phyloP scores from a whole-genome alignment of 768 basidiomycete species.

The Mycena galopus region DNA sequence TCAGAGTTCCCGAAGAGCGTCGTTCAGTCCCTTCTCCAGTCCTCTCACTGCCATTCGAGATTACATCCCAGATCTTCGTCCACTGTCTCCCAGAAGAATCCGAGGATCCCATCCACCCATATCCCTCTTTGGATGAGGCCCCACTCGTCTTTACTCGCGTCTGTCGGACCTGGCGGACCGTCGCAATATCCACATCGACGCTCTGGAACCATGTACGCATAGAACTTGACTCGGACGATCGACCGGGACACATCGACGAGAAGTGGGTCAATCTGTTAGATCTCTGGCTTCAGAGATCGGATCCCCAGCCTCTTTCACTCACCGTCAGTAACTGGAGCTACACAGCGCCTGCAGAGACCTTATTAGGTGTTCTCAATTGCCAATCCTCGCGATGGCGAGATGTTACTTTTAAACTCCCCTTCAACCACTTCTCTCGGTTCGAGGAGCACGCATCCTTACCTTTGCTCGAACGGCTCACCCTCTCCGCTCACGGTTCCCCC shows the following conservation, averaged over 20 bases:
- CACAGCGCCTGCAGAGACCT: slow-evolving; percentile 4
- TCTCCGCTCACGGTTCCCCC: slow-evolving; percentile 19
- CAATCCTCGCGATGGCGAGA: slow-evolving; percentile 9
- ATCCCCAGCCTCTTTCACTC: slow-evolving; percentile 16
- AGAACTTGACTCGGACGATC: slow-evolving; percentile 24
- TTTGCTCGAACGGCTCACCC: slow-evolving; percentile 15
- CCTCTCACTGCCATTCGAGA: slow-evolving; percentile 21
- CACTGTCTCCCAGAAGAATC: slow-evolving; percentile 12
- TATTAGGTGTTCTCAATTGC: slow-evolving; percentile 4
- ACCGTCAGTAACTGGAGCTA: slow-evolving; percentile 19
- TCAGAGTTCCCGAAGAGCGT: neutral
- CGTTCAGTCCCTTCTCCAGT: slow-evolving; percentile 4
- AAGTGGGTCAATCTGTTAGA: slow-evolving; percentile 24
- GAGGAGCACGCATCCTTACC: slow-evolving; percentile 2
- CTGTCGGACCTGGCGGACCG: slow-evolving; percentile 21
- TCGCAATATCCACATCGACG: slow-evolving; percentile 14
- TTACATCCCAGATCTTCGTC: slow-evolving; percentile 21
- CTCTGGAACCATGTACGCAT: slow-evolving; percentile 19
- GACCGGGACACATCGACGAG: slow-evolving; percentile 6
- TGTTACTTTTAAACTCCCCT: slow-evolving; percentile 16
- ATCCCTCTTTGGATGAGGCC: slow-evolving; percentile 14
- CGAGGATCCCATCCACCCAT: neutral
- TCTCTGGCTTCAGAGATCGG: slow-evolving; percentile 19
- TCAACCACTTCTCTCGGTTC: slow-evolving; percentile 17
- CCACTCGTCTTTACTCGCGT: slow-evolving; percentile 21